Conservation (phyloP, 495 filamentous ascomycete species). For the Xylona heveae region DNA sequence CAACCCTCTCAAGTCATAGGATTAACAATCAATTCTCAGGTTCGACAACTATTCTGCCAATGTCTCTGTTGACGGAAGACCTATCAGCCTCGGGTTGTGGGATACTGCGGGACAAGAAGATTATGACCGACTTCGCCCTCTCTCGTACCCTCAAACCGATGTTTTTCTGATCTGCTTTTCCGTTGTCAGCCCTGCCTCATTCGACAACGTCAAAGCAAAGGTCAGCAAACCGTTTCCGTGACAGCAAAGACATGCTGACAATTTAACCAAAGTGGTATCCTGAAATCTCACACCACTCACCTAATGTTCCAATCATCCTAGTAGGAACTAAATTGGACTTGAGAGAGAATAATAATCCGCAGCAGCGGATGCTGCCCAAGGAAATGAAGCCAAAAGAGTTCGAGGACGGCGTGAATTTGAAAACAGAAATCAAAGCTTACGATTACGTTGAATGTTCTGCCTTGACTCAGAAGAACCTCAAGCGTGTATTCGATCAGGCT, state of each 20-base stretch:
- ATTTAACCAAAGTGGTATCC: constrained; percentile 55
- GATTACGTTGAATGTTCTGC: constrained; percentile 99
- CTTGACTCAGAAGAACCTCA: constrained; percentile 82
- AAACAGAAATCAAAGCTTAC: constrained; percentile 79
- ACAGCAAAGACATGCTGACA: constrained; percentile 1
- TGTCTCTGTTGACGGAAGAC: constrained; percentile 95
- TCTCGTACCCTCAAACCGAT: constrained; percentile 95
- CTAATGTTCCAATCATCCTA: constrained; percentile 85
- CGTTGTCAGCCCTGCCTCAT: constrained; percentile 89
- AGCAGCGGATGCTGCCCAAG: constrained; percentile 56
- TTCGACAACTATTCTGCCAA: constrained; percentile 99
- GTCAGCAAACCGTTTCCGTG: constrained; percentile 20
- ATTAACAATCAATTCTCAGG: constrained; percentile 26
- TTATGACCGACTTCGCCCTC: constrained; percentile 85
- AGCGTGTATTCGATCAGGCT: constrained; percentile 95
- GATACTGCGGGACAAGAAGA: constrained; percentile 98
- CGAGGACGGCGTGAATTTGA: constrained; percentile 62
- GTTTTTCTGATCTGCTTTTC: constrained; percentile 98
- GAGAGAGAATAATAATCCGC: constrained; percentile 68
- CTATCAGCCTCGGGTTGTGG: constrained; percentile 92
- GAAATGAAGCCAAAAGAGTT: constrained; percentile 85
- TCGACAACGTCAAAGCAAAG: constrained; percentile 95
- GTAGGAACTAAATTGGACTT: constrained; percentile 96
- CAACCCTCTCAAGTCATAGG: too few species aligned
- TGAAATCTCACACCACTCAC: constrained; percentile 92